phyloP scores from a whole-genome alignment of 2,329 filamentous ascomycete species.

The Curvularia sp. region DNA sequence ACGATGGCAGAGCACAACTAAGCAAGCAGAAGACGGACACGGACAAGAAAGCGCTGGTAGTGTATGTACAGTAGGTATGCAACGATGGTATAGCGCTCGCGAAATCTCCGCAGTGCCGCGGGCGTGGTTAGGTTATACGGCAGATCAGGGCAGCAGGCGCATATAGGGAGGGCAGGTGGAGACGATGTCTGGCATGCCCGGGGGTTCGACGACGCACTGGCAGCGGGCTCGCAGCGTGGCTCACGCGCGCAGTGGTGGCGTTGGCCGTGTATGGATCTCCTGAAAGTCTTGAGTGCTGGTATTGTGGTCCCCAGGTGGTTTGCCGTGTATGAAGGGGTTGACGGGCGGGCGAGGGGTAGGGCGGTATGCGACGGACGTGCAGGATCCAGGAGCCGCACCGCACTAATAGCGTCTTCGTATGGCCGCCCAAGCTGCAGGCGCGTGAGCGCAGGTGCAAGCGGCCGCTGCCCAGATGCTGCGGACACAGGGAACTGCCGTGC shows the following conservation, averaged over 20 bases:
- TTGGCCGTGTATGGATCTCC: slow-evolving; percentile 28
- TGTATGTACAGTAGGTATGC: not conserved
- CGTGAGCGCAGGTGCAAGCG: slow-evolving; percentile 33
- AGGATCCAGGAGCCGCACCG: slow-evolving; percentile 38
- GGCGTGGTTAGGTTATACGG: slow-evolving; percentile 46
- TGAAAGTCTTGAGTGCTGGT: slow-evolving; percentile 26
- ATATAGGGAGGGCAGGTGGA: slow-evolving; percentile 45
- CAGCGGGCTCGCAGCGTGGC: slow-evolving; percentile 45
- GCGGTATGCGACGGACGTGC: slow-evolving; percentile 37
- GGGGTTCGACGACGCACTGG: slow-evolving; percentile 32
- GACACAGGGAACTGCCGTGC: slow-evolving; percentile 49
- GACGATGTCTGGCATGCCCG: slow-evolving; percentile 45
- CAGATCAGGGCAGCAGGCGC: slow-evolving; percentile 43
- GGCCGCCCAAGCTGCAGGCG: slow-evolving; percentile 27
- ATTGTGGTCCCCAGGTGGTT: slow-evolving; percentile 21
- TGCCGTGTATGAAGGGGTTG: slow-evolving; percentile 35
- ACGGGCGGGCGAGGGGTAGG: slow-evolving; percentile 33
- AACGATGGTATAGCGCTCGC: slow-evolving; percentile 36
- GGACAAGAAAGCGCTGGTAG: slow-evolving; percentile 8
- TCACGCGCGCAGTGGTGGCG: slow-evolving; percentile 47
- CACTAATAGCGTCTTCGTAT: slow-evolving; percentile 29
- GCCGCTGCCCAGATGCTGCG: slow-evolving; percentile 37
- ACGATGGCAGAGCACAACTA: too few relatives aligned
- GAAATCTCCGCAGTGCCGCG: slow-evolving; percentile 48
- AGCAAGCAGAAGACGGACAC: slow-evolving; percentile 23